Percentiles rank a stretch among this genome's conserved stretches.
phyloP scores from a whole-genome alignment of 2,329 filamentous ascomycete species.

The Aureobasidium lini region DNA sequence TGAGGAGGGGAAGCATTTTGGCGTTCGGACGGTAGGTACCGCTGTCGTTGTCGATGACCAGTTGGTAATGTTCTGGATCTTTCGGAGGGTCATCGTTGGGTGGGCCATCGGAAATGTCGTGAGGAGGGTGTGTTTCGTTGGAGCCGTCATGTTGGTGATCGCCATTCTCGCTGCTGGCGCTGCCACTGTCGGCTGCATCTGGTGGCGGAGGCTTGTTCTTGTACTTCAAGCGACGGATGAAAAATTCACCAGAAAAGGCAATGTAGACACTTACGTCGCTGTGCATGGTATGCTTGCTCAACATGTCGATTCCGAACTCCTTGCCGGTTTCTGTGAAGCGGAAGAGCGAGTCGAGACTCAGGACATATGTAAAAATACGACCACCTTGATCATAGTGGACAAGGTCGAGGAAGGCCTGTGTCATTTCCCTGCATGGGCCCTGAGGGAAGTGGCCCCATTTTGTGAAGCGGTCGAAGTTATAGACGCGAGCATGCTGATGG shows the following conservation, averaged over 20 bases:
- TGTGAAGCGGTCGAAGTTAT: conserved; percentile 76
- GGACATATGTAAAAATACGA: conserved; percentile 82
- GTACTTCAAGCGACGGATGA: conserved; percentile 63
- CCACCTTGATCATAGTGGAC: conserved; percentile 80
- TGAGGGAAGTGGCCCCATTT: conserved; percentile 57
- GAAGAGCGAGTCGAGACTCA: conserved; percentile 78
- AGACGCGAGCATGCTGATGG: conserved; percentile 81
- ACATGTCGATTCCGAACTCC: conserved; percentile 86
- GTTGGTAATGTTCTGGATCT: conserved; percentile 61
- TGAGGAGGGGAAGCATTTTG: conserved; percentile 62
- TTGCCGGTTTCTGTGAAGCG: conserved; percentile 94
- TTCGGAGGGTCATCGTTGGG: conserved; percentile 37
- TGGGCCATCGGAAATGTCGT: conserved; percentile 42
- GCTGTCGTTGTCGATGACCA: conserved; percentile 91
- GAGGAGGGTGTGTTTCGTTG: conserved; percentile 38
- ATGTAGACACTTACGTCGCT: conserved; percentile 87
- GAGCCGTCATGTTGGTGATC: conserved; percentile 7
- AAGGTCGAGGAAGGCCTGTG: conserved; percentile 75
- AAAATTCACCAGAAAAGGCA: conserved; percentile 88
- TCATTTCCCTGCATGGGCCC: conserved; percentile 59
- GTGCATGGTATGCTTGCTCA: conserved; percentile 97
- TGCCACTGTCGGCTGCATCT: conserved; percentile 39
- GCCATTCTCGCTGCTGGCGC: conserved; percentile 23
- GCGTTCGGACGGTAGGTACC: conserved; percentile 89
- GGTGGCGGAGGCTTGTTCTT: conserved; percentile 32